These are phyloP conservation scores for Cladophialophora psammophila DNA, from an alignment of 2,329 filamentous ascomycete species.

Conservation along the genomic window DNA sequence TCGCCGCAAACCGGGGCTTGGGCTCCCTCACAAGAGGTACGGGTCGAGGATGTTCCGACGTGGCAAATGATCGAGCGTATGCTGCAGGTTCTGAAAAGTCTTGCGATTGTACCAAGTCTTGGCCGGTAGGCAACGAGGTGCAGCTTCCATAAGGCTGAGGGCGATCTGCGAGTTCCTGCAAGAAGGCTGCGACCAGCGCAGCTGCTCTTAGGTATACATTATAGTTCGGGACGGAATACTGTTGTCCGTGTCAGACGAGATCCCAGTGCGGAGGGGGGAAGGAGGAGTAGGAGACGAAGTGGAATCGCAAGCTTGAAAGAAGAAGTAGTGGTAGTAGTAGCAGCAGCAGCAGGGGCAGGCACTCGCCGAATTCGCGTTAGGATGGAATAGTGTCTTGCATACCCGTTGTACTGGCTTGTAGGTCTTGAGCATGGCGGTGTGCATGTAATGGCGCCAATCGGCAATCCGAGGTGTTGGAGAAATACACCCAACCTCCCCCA, in stretches of 20 bases:
- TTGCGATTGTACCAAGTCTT: conserved; percentile 57
- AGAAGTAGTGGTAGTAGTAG: conserved; percentile 12
- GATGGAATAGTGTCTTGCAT: conserved; percentile 38
- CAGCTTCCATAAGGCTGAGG: conserved; percentile 39
- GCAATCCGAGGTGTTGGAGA: conserved; percentile 43
- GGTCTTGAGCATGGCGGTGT: conserved; percentile 39
- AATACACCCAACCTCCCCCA: conserved; percentile 43
- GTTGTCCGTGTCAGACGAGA: conserved; percentile 28
- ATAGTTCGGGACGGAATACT: conserved; percentile 20
- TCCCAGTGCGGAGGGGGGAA: conserved; percentile 8
- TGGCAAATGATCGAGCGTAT: conserved; percentile 32
- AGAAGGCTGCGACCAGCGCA: conserved; percentile 41
- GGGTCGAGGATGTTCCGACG: conserved; percentile 6
- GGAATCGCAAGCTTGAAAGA: conserved; percentile 12
- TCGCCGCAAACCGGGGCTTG: conserved; percentile 11
- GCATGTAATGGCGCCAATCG: conserved; percentile 43
- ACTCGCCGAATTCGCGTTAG: conserved; percentile 32
- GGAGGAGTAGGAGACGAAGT: conserved; percentile 12
- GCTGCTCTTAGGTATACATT: conserved; percentile 35
- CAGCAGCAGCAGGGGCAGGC: conserved; percentile 18
- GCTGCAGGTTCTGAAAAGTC: conserved; percentile 51
- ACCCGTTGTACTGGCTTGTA: conserved; percentile 38
- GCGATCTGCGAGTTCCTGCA: conserved; percentile 30
- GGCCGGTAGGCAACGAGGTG: conserved; percentile 55
- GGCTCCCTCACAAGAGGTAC: neutral